Conservation (phyloP, 164 flowering plant species). For the Protea cynaroides region DNA sequence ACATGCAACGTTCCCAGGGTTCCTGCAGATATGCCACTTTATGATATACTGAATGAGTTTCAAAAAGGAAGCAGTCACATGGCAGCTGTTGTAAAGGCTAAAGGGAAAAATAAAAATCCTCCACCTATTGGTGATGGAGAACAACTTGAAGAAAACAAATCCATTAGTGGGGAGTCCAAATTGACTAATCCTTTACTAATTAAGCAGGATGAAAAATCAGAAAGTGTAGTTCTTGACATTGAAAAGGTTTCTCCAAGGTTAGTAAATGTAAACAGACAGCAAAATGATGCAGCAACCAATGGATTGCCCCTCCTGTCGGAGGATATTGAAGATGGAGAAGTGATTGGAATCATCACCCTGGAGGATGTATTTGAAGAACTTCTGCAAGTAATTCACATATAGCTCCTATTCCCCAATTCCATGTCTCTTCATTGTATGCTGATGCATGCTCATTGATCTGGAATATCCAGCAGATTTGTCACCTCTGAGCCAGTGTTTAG, state of each 20-base stretch:
- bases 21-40: constrained; percentile 95
- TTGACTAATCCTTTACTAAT: constrained; percentile 54
- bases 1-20: constrained; percentile 47
- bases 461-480: not conserved
- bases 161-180: constrained; percentile 22
- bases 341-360: constrained; percentile 90
- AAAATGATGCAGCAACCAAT: constrained; percentile 28
- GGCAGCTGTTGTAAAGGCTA: constrained; percentile 96
- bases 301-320: constrained; percentile 33
- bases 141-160: constrained; percentile 30
- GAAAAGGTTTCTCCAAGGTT: constrained; percentile 39
- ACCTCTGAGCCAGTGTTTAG: not conserved
- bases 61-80: constrained; percentile 98
- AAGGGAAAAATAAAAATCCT: constrained; percentile 34
- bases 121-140: constrained; percentile 34
- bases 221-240: constrained; percentile 46
- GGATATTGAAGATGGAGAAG: constrained; percentile 86
- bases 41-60: constrained; percentile 94
- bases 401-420: not conserved
- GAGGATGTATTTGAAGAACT: constrained; percentile 99
- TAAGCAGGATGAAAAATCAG: constrained; percentile 36
- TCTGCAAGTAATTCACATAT: constrained; percentile 53
- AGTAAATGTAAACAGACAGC: constrained; percentile 16
- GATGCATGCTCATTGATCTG: not conserved
- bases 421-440: not conserved